Evolutionary conservation across 2,329 filamentous ascomycete genomes (phyloP).

Genomic region (Aspergillus alliaceus): DNA sequence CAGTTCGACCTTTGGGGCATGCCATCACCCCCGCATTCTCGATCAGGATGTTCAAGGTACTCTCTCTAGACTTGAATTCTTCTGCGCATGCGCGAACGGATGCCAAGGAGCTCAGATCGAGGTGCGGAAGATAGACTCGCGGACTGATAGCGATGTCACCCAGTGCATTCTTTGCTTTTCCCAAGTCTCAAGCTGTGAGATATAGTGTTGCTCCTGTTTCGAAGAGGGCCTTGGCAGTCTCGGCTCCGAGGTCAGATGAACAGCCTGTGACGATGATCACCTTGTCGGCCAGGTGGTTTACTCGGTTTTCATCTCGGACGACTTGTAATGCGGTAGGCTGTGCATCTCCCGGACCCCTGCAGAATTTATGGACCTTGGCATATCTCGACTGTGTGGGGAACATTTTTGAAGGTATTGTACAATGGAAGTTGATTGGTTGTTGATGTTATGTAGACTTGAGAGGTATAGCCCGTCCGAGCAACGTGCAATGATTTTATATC

Average conservation of each 20-base stretch:
- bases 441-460: background rate
- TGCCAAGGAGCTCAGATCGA: constrained; percentile 3
- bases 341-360: constrained; percentile 19
- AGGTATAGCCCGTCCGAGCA: background rate
- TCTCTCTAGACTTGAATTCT: constrained; percentile 7
- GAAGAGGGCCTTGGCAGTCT: constrained; percentile 46
- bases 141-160: constrained; percentile 14
- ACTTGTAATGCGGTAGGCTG: constrained; percentile 40
- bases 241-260: constrained; percentile 43
- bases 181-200: constrained; percentile 34
- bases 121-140: constrained; percentile 16
- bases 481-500: background rate
- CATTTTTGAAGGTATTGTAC: background rate
- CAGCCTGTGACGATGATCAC: constrained; percentile 16
- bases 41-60: constrained; percentile 31
- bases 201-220: constrained; percentile 35
- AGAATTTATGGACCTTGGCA: background rate
- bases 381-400: background rate
- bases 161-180: constrained; percentile 31
- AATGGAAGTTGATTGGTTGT: background rate
- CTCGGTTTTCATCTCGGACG: constrained; percentile 20
- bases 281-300: constrained; percentile 12
- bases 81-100: background rate
- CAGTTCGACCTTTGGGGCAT: constrained; percentile 33
- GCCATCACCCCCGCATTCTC: constrained; percentile 49